Evolutionary conservation across 768 basidiomycete species (phyloP).

Genomic region (Termitomyces heimii): DNA sequence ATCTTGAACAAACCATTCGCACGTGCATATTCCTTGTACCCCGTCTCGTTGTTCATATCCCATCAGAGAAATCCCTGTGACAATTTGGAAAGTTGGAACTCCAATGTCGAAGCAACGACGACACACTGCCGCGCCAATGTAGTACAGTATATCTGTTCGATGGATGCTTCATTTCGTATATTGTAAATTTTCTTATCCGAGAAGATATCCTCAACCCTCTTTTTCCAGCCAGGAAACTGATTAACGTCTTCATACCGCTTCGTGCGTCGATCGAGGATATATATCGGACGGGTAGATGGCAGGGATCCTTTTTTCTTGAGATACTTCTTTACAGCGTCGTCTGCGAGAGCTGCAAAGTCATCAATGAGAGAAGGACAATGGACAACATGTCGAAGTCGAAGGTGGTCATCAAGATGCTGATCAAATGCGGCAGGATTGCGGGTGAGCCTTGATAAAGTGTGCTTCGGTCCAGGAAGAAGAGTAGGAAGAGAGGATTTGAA

Average conservation of each 20-base stretch:
- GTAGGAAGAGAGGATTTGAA: not conserved
- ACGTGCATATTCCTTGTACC: not conserved
- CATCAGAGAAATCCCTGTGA: not conserved
- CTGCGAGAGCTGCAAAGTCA: not conserved
- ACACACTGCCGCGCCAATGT: not conserved
- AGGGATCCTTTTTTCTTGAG: not conserved
- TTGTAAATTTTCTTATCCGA: not conserved
- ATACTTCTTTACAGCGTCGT: not conserved
- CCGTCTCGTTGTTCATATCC: not conserved
- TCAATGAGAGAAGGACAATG: not conserved
- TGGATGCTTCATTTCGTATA: not conserved
- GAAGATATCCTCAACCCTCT: not conserved
- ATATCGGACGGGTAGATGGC: not conserved
- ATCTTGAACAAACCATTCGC: not conserved
- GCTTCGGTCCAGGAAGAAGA: not conserved
- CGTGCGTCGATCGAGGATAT: not conserved
- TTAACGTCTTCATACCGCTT: not conserved
- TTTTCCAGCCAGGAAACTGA: not conserved
- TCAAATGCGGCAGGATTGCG: not conserved
- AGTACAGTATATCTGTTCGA: not conserved
- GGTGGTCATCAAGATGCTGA: not conserved
- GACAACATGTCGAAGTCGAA: not conserved
- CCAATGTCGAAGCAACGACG: not conserved
- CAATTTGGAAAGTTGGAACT: not conserved
- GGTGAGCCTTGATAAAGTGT: not conserved